Percentiles rank a stretch among this genome's conserved stretches.
These are phyloP conservation scores for Populus deltoides DNA, from an alignment of 345 rosid genomes.

Conservation along the genomic window DNA sequence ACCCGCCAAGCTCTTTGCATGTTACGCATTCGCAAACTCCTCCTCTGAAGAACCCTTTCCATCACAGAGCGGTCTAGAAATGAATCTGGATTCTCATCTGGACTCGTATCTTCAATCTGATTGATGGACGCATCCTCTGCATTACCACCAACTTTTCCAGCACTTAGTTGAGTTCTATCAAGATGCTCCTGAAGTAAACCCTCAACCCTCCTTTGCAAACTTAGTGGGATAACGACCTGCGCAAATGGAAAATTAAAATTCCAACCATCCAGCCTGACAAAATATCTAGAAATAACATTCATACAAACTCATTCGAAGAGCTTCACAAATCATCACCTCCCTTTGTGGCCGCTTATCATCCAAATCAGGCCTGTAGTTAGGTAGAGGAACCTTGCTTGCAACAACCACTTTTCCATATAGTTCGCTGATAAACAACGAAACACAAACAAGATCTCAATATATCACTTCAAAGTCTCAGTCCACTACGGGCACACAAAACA, in stretches of 20 bases:
- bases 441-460: not conserved
- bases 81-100: conserved; percentile 48
- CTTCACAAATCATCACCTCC: conserved; percentile 55
- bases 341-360: conserved; percentile 99
- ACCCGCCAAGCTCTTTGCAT: conserved; percentile 97
- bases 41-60: conserved; percentile 93
- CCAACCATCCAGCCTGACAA: conserved; percentile 1
- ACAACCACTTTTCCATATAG: conserved; percentile 93
- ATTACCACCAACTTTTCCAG: conserved; percentile 38
- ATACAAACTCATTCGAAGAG: conserved; percentile 10
- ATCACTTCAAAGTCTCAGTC: not conserved
- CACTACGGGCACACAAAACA: not conserved
- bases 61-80: conserved; percentile 80
- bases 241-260: conserved; percentile 11
- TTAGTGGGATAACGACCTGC: conserved; percentile 81
- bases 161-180: conserved; percentile 63
- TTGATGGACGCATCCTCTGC: conserved; percentile 33
- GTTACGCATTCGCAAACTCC: conserved; percentile 88
- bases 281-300: not conserved
- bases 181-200: conserved; percentile 89
- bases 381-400: conserved; percentile 93
- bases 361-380: conserved; percentile 94
- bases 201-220: conserved; percentile 94
- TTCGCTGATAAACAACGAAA: conserved; percentile 47
- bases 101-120: conserved; percentile 42